Base-by-base conservation (phyloP, 78 protist species). In the Dictyostelium firmibasis region DNA sequence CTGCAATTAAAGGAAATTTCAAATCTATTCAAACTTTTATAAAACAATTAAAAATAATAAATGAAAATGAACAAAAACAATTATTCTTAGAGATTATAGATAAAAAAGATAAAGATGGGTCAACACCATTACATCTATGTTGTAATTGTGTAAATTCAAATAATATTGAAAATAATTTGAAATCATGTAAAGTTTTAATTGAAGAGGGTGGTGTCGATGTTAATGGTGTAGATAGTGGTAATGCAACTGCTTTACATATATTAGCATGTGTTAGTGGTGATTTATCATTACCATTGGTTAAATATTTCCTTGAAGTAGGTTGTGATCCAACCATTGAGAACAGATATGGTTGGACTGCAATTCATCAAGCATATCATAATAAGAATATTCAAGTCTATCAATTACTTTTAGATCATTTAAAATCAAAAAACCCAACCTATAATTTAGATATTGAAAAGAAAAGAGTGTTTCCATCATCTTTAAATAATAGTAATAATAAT, bases 251-350 rank as follows among this genome's bases (percentile, higher is more conserved):
- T 3, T 38, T 93, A 3, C 96, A 84, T 57, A 64, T 93, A 16
- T 14, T 86, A 1, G 64, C 85, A 33, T 94, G 94, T 43, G 62
- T 38, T 3, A 81, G 70, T 11, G 74, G 25, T 6, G 85, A 84
- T 4, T 72, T 75, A 27, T 85, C 57, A 23, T 44, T 35, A 11
- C 36, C 18, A 38, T 14, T 94, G 27, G 57, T 74, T 11, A 16
- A 57, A 29, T 50, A n/a, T 53, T 78, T 94, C 18, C 67, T 88
- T 8, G 47, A 29, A 2, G 60, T 60, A 14, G 97, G 97, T 23
- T 84, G 86, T 4, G 43, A 95, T 25, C 96, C 97, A 35, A 91
- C 96, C 5, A 31, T 83, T 13, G 97, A 95, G 11, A 83, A 76
- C 41, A 23, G 3, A 14, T 3, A 25, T 20, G 97, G 97, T 23